Evolutionary conservation across 2,329 filamentous ascomycete genomes (phyloP).

Genomic region (Herpotrichia juniperi): DNA sequence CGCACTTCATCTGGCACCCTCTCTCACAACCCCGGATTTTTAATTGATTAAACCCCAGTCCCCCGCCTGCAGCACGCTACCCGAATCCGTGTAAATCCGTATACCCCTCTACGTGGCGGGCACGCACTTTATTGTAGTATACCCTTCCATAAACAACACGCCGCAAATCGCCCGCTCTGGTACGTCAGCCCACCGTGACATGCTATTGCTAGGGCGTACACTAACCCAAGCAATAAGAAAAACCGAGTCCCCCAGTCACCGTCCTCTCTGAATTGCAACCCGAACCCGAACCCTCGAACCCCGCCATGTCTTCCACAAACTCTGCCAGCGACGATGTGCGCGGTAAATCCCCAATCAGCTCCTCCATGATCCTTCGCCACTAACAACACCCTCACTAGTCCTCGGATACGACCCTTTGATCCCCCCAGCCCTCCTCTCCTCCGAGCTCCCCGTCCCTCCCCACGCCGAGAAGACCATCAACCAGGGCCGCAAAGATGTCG

Average conservation of each 20-base stretch:
- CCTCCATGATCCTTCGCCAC: conserved; percentile 6
- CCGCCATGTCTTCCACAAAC: conserved; percentile 37
- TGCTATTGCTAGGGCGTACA: background rate
- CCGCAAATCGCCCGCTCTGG: background rate
- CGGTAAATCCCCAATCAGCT: conserved; percentile 43
- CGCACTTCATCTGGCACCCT: no score
- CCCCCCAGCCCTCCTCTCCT: conserved; percentile 82
- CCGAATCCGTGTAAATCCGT: background rate
- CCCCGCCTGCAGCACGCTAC: background rate
- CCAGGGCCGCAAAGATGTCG: conserved; percentile 71
- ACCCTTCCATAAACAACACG: no score
- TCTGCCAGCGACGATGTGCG: conserved; percentile 58
- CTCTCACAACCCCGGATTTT: background rate
- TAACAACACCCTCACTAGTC: conserved; percentile 60
- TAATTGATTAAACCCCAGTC: background rate
- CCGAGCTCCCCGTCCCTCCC: conserved; percentile 75
- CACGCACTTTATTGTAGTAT: background rate
- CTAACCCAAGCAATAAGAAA: conserved; percentile 1
- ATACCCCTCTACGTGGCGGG: background rate
- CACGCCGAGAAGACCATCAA: conserved; percentile 71
- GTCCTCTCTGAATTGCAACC: background rate
- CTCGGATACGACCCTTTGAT: conserved; percentile 93
- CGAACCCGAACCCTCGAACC: background rate
- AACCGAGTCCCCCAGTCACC: background rate
- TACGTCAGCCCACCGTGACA: conserved; percentile 2